A percentile compares a stretch with the other conserved stretches of the same genome.
These are phyloP conservation scores for Brassica napus DNA, from an alignment of 345 rosid genomes.

Conservation along the genomic window DNA sequence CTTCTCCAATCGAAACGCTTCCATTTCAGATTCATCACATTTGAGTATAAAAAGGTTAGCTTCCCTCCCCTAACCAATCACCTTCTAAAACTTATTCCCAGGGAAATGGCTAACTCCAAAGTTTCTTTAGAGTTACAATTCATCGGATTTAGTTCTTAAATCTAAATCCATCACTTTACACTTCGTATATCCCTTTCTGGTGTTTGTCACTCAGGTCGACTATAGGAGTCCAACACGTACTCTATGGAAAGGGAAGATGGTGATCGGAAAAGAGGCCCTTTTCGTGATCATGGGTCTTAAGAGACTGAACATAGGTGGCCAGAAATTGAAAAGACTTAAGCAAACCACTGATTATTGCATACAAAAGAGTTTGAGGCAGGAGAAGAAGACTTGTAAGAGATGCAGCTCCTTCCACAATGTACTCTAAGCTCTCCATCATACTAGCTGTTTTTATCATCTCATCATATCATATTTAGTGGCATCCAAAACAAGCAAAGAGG, in stretches of 20 bases:
- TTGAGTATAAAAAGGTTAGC: too few relatives aligned
- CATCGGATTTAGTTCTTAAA: too few relatives aligned
- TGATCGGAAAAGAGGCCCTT: slow-evolving; percentile 81
- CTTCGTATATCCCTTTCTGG: too few relatives aligned
- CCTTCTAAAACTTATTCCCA: too few relatives aligned
- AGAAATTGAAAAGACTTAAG: background rate
- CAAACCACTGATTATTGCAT: background rate
- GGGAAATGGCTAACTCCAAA: too few relatives aligned
- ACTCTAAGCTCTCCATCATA: background rate
- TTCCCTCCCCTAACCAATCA: too few relatives aligned
- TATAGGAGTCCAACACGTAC: too few relatives aligned
- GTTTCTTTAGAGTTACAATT: too few relatives aligned
- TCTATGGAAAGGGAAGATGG: slow-evolving; percentile 64
- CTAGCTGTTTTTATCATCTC: background rate
- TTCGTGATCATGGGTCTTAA: slow-evolving; percentile 71
- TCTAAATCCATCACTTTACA: too few relatives aligned
- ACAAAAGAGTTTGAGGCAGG: background rate
- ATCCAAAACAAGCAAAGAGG: background rate
- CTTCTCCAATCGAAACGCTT: too few relatives aligned
- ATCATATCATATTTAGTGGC: background rate
- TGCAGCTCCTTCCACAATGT: background rate
- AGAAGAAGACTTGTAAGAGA: background rate
- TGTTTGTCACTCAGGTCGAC: too few relatives aligned
- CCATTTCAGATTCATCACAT: too few relatives aligned
- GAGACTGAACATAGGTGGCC: slow-evolving; percentile 70